Percentiles rank a stretch among this genome's conserved stretches.
These are phyloP conservation scores for Quercus phellos DNA, from an alignment of 331 rosid genomes.

Conservation along the genomic window DNA sequence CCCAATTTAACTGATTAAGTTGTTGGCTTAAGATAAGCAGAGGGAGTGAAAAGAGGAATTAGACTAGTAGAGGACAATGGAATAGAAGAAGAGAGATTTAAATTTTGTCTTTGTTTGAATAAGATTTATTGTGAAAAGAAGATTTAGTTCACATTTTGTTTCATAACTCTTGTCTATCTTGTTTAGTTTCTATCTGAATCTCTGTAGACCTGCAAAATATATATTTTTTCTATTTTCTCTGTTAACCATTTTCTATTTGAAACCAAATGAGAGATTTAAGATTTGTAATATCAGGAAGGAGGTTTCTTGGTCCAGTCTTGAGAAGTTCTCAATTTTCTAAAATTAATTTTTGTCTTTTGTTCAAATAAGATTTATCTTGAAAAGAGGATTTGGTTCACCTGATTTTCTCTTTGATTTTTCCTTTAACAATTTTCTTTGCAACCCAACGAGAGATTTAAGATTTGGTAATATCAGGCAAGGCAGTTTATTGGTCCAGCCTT, in stretches of 20 bases:
- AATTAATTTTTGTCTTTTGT: too few relatives aligned
- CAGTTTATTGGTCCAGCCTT: too few relatives aligned
- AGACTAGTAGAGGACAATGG: neutral
- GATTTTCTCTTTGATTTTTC: neutral
- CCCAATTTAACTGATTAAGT: neutral
- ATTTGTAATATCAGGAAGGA: too few relatives aligned
- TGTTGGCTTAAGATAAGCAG: neutral
- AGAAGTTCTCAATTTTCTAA: too few relatives aligned
- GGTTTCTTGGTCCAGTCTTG: too few relatives aligned
- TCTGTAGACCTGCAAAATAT: neutral
- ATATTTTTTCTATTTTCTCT: too few relatives aligned
- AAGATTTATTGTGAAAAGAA: neutral
- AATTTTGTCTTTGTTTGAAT: neutral
- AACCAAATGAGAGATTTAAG: too few relatives aligned
- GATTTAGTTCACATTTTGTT: neutral
- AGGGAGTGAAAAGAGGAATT: neutral
- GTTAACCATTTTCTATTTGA: too few relatives aligned
- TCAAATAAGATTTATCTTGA: too few relatives aligned
- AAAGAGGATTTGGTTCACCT: too few relatives aligned
- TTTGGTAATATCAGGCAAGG: too few relatives aligned
- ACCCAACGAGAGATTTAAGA: too few relatives aligned
- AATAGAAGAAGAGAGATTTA: neutral
- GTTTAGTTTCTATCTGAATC: neutral
- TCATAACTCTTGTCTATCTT: neutral
- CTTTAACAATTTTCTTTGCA: neutral